Evolutionary conservation across 768 basidiomycete species (phyloP), one percentile per base, ranked within the genome.

Genomic region (Cubamyces sp.): DNA sequence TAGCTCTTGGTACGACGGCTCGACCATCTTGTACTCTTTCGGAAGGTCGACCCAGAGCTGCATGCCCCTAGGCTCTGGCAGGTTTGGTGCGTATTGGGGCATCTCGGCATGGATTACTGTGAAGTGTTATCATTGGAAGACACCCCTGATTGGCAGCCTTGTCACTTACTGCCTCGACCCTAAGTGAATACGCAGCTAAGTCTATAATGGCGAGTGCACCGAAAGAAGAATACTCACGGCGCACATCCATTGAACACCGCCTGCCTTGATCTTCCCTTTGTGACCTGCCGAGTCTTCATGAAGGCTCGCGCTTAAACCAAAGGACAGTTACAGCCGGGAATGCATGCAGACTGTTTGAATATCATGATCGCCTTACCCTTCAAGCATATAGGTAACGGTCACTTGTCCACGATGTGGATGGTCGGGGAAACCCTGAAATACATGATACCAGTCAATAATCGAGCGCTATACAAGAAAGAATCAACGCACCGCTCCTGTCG

Each of bases 231-330:
- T 37, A 74, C 84, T 76, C 59, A 88, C 90, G 15, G 90, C 90
- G 73, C 84, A 87, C 95, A 96, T 96, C 93, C 95, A 97, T 70
- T 98, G 96, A 1, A 97, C 88, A 51, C 94, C 96, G 3, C 96
- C 96, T 9, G 87, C 71, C 42, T 84, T 74, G 54, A 92, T 90
- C 18, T 81, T 84, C 41, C 91, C 92, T 61, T 86, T 84, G 73
- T 95, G 91, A 1, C 92, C 96, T 2, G 86, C 87, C 23, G 92
- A 96, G 72, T 98, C 96, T 75, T 98, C 96, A 67, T 98, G 96
- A 56, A 82, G 79, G 68, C 88, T 90, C 25, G 85, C 79, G 6
- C 88, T 86, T 6, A 11, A 23, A 3, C 57, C 46, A 48, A n/a
- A 53, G 15, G 19, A 21, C 37, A 59, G 12, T 48, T 19, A 56